Base-by-base conservation (phyloP, 768 basidiomycete genomes). In the Tricholoma hemisulphureum region DNA sequence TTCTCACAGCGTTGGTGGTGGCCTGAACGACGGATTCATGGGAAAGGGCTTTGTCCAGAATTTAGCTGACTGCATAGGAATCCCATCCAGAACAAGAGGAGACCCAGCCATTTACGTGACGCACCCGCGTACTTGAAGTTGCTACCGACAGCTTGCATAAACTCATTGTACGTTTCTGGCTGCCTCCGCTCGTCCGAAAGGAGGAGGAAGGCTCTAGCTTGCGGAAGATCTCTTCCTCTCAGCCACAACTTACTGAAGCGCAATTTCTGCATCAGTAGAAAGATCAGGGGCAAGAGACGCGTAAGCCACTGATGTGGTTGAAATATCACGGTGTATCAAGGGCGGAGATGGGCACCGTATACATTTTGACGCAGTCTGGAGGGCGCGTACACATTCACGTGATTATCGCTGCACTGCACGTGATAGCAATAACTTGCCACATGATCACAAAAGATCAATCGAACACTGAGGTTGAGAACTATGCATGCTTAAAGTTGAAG, bases 21-120 rank as follows among this genome's bases (percentile, higher is more conserved):
- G 93, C 63, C 81, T 83, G 73, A 95, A 96, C 1, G 88, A 84
- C 5, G 84, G 84, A 66, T 96, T 95, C 72, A 91, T 76, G 11
- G 91, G 91, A 69, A 95, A 95, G 0, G 92, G 93, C 92, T 95
- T 56, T n/a, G 54, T n/a, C 29, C 20, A 21, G 51, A 60, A 28
- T 62, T 61, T 21, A 56, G 34, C 43, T 18, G 58, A 49, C 61
- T 50, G 55, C 35, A 50, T 34, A 34, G 20, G 24, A 6, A 49
- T 29, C 21, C n/a, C 7, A 28, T 41, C 49, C 26, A 61, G 28
- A 48, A 57, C 45, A 28, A 57, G 56, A n/a, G 23, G 65, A 67
- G 68, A 69, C 83, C 82, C 8, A 93, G 75, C 85, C 87, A 92
- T 56, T 86, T 84, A 39, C 78, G 74, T 24, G 86, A 80, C 29